Conservation (phyloP, 345 rosid genomes). For the Diplotaxis tenuifolia region DNA sequence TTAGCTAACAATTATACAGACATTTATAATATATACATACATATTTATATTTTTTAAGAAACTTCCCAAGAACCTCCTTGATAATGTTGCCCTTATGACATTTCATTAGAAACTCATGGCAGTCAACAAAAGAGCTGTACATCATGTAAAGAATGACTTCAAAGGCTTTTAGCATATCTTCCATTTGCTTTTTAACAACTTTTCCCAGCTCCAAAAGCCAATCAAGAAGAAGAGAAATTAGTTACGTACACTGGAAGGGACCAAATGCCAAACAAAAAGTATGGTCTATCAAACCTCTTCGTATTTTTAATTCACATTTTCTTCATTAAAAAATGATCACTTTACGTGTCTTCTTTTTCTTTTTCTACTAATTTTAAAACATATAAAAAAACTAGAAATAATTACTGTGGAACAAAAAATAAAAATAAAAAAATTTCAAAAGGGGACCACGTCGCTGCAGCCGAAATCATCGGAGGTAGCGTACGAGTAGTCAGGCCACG, state of each 20-base stretch:
- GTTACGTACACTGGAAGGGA: background rate
- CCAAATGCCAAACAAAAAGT: too few species aligned
- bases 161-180: slow-evolving; percentile 27
- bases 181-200: slow-evolving; percentile 22
- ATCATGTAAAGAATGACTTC: slow-evolving; percentile 5
- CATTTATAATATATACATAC: too few species aligned
- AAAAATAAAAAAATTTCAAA: slow-evolving; percentile 37
- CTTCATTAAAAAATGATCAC: slow-evolving; percentile 17
- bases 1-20: too few species aligned
- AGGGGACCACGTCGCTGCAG: slow-evolving; percentile 78
- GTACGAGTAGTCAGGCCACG: slow-evolving; percentile 71
- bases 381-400: slow-evolving; percentile 3
- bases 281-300: slow-evolving; percentile 3
- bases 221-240: background rate
- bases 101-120: slow-evolving; percentile 15
- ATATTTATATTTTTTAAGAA: too few species aligned
- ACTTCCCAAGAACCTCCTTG: too few species aligned
- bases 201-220: slow-evolving; percentile 29
- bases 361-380: slow-evolving; percentile 5
- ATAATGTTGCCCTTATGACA: too few species aligned
- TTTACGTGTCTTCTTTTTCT: background rate
- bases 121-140: background rate
- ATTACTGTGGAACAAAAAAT: slow-evolving; percentile 9
- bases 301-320: slow-evolving; percentile 7
- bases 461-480: slow-evolving; percentile 69